Evolutionary conservation across 805 yeast genomes (phyloP), one percentile per base, ranked within the genome.

Genomic region (Komagataella populi): DNA sequence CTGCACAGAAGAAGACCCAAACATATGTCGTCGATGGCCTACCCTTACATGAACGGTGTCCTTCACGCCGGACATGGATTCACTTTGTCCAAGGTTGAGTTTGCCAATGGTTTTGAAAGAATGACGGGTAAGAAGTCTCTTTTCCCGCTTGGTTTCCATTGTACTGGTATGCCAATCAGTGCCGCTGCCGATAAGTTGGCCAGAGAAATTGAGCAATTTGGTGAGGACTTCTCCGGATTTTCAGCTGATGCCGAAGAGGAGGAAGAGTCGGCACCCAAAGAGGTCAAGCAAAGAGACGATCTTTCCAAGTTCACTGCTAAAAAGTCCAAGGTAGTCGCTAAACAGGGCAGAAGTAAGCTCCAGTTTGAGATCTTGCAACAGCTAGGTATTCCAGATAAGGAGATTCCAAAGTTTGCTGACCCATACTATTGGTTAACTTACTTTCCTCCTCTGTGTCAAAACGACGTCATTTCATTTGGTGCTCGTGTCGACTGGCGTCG

Each of bases 1-100:
- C 74, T 93, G 55, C 88, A 87, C 60, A 76, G 72, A 54, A 76
- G 81, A 61, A 75, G 84, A 66, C 98, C 98, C 52, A 93, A 93
- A 68, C 85, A 76, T 70, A 84, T 88, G 73, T 77, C 87, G 22
- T 83, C 96, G 49, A 90, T 93, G 96, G 98, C 99, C 8, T 93
- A 88, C 64, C 99, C 99, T 47, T 93, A 93, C 70, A 91, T 91
- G 97, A 93, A 93, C 69, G 99, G 99, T 73, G 93, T 87, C 49
- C 74, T 93, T 57, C 99, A 93, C 60, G 97, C 96, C 49, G 99
- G 99, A 54, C 99, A 93, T 68, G 81, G 89, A 59, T 93, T 91
- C 73, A 93, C 98, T 44, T 74, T 91, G 56, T 87, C 97, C 50
- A 93, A 93, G 71, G 91, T 81, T 50, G 99, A 93, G 68, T 93